These are phyloP conservation scores for Venturia asperata DNA, from an alignment of 2,329 filamentous ascomycete genomes.

Conservation along the genomic window DNA sequence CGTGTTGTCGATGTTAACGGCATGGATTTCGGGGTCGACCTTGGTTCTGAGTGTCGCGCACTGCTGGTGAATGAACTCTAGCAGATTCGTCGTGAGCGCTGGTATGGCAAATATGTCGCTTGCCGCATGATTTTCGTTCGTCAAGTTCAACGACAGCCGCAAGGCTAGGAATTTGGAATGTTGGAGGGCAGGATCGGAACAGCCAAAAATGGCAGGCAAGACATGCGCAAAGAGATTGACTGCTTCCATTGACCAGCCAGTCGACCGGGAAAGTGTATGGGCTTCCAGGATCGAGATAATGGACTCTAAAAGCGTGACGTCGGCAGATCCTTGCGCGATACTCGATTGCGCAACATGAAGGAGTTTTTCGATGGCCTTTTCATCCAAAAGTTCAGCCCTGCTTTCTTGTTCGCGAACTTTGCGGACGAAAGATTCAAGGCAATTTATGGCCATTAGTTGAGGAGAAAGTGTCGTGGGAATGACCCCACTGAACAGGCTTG, in stretches of 20 bases:
- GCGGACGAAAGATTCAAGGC: slow-evolving; percentile 52
- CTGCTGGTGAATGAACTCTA: slow-evolving; percentile 27
- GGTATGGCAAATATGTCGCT: slow-evolving; percentile 58
- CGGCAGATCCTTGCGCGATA: slow-evolving; percentile 21
- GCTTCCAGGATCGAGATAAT: slow-evolving; percentile 49
- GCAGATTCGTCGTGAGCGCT: slow-evolving; percentile 42
- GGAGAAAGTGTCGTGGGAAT: slow-evolving; percentile 51
- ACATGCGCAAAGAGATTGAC: slow-evolving; percentile 47
- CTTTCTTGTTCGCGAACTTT: slow-evolving; percentile 45
- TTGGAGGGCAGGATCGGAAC: slow-evolving; percentile 22
- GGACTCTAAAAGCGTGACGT: slow-evolving; percentile 31
- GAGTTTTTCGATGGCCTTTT: slow-evolving; percentile 31
- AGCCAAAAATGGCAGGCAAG: slow-evolving; percentile 28
- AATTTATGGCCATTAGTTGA: slow-evolving; percentile 56
- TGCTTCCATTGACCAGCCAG: slow-evolving; percentile 37
- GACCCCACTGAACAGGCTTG: slow-evolving; percentile 54
- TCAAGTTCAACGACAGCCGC: slow-evolving; percentile 74
- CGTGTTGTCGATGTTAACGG: slow-evolving; percentile 57
- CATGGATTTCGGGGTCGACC: slow-evolving; percentile 44
- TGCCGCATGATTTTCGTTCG: slow-evolving; percentile 67
- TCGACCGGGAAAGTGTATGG: slow-evolving; percentile 38
- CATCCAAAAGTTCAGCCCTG: slow-evolving; percentile 42
- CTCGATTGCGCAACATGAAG: slow-evolving; percentile 34
- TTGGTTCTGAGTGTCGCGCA: slow-evolving; percentile 25
- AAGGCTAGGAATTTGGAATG: slow-evolving; percentile 42